Conservation (phyloP, 805 yeast genomes). For the Pichia sporocuriosa region DNA sequence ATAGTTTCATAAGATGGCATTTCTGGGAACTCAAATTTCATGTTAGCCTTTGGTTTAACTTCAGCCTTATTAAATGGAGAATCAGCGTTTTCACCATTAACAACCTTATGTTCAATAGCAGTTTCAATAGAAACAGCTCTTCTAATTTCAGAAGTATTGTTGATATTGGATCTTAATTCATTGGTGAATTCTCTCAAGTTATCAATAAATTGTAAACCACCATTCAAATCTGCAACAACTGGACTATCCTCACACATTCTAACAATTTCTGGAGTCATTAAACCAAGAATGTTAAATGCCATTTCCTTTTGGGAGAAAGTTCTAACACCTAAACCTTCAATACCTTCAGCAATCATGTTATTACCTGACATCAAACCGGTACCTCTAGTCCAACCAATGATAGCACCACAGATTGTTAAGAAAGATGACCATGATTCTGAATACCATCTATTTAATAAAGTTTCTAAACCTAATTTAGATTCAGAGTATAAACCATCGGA, state of each 20-base stretch:
- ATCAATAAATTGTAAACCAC: slow-evolving; percentile 93
- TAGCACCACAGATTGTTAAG: slow-evolving; percentile 95
- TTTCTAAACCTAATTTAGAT: slow-evolving; percentile 91
- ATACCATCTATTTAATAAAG: slow-evolving; percentile 97
- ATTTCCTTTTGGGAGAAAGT: slow-evolving; percentile 98
- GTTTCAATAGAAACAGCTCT: slow-evolving; percentile 93
- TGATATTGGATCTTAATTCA: slow-evolving; percentile 66
- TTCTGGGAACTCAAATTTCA: slow-evolving; percentile 88
- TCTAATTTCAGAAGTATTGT: slow-evolving; percentile 84
- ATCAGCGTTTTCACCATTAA: slow-evolving; percentile 84
- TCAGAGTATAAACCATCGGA: slow-evolving; percentile 97
- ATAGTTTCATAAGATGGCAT: slow-evolving; percentile 72
- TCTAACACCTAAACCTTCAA: slow-evolving; percentile 92
- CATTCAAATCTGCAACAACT: slow-evolving; percentile 96
- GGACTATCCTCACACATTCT: slow-evolving; percentile 89
- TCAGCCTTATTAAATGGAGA: slow-evolving; percentile 71
- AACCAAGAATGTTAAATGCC: slow-evolving; percentile 97
- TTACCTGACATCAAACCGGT: slow-evolving; percentile 98
- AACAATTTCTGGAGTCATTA: slow-evolving; percentile 79
- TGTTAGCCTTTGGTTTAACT: slow-evolving; percentile 91
- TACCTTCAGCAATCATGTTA: slow-evolving; percentile 96
- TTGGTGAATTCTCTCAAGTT: slow-evolving; percentile 85
- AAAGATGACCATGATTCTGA: slow-evolving; percentile 95
- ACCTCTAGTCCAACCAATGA: slow-evolving; percentile 99
- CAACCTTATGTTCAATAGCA: slow-evolving; percentile 77